phyloP scores from a whole-genome alignment of 2,329 filamentous ascomycete genomes.

The Stenocarpella maydis region DNA sequence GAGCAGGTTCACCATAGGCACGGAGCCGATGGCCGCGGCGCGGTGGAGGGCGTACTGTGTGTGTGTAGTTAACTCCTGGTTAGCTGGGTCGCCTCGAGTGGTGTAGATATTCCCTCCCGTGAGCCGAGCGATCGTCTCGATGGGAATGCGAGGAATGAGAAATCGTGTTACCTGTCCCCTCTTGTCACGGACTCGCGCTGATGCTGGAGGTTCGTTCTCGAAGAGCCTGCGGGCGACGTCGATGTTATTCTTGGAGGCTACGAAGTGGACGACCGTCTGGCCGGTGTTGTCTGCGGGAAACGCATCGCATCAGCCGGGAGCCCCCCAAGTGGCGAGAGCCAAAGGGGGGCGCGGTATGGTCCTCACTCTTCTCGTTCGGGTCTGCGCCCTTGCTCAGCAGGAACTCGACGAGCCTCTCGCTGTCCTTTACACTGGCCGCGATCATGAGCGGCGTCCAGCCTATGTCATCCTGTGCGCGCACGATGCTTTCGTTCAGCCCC shows the following conservation, averaged over 20 bases:
- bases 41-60: slow-evolving; percentile 82
- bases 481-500: slow-evolving; percentile 1
- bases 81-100: background rate
- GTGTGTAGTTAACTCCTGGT: background rate
- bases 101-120: background rate
- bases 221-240: slow-evolving; percentile 83
- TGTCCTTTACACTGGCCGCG: slow-evolving; percentile 76
- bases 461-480: slow-evolving; percentile 67
- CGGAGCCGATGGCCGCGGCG: slow-evolving; percentile 86
- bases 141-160: background rate
- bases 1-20: slow-evolving; percentile 85
- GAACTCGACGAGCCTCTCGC: slow-evolving; percentile 72
- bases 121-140: background rate
- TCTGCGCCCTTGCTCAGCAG: slow-evolving; percentile 76
- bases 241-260: slow-evolving; percentile 87
- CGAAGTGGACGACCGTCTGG: slow-evolving; percentile 90
- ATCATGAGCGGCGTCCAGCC: slow-evolving; percentile 91
- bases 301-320: slow-evolving; percentile 34
- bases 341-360: background rate
- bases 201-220: slow-evolving; percentile 72
- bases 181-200: slow-evolving; percentile 81
- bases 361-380: slow-evolving; percentile 74
- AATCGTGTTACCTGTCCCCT: slow-evolving; percentile 63
- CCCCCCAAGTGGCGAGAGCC: background rate
- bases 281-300: slow-evolving; percentile 65